Evolutionary conservation across 805 yeast genomes (phyloP).

Genomic region (Peterozyma xylosa): DNA sequence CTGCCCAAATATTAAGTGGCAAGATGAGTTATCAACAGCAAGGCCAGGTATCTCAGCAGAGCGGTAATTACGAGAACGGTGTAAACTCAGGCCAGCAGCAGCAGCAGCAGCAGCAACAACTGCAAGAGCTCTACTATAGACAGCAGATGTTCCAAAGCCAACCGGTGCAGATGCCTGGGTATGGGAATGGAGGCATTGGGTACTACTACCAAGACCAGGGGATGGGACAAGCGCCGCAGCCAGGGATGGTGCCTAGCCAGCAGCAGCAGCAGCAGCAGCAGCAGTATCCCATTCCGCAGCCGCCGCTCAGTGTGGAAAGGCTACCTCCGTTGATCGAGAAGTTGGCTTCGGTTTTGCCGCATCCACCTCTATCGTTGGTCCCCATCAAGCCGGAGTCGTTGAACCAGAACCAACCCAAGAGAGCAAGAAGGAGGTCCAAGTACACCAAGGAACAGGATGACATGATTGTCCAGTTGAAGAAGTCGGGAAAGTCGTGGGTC

Average conservation of each 20-base stretch:
- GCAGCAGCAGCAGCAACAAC: constrained; percentile 1
- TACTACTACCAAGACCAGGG: constrained; percentile 1
- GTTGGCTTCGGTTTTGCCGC: constrained; percentile 24
- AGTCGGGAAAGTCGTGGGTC: constrained; percentile 61
- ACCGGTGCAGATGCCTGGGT: constrained; percentile 1
- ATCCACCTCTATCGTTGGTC: constrained; percentile 39
- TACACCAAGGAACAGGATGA: constrained; percentile 64
- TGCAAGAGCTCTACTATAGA: neutral
- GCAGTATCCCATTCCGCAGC: constrained; percentile 2
- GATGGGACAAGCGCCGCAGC: constrained; percentile 5
- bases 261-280: constrained; percentile 3
- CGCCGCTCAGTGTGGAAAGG: neutral
- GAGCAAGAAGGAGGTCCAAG: constrained; percentile 59
- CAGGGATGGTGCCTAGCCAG: constrained; percentile 2
- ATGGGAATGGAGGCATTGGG: constrained; percentile 1
- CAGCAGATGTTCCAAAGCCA: neutral
- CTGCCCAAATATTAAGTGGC: too few species aligned
- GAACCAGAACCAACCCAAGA: constrained; percentile 33
- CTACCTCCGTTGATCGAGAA: constrained; percentile 7
- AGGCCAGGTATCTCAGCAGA: too few species aligned
- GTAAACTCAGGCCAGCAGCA: constrained; percentile 1
- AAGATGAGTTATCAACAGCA: too few species aligned
- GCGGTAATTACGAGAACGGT: too few species aligned
- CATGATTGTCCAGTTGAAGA: constrained; percentile 52
- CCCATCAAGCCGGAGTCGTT: constrained; percentile 35